Evolutionary conservation across 2,329 filamentous ascomycete genomes (phyloP).

Genomic region (Emericellopsis atlantica): DNA sequence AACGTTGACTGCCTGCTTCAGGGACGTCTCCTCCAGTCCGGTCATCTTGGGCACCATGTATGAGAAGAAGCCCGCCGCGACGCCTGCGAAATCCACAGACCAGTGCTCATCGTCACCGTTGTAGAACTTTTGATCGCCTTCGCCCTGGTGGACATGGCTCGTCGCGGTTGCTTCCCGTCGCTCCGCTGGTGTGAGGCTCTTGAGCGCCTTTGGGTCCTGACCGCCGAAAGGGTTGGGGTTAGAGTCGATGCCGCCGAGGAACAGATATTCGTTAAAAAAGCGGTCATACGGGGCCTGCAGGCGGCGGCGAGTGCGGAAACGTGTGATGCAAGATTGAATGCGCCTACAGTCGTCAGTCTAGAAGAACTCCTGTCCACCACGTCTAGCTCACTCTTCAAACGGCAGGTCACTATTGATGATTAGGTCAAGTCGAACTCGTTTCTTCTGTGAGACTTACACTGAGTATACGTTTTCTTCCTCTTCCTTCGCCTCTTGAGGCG

Average conservation of each 20-base stretch:
- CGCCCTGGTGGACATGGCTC: conserved; percentile 35
- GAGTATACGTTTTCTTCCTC: conserved; percentile 57
- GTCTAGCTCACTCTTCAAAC: conserved; percentile 38
- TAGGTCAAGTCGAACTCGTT: conserved; percentile 8
- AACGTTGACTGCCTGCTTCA: conserved; percentile 50
- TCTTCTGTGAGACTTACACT: conserved; percentile 27
- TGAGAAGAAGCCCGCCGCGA: conserved; percentile 70
- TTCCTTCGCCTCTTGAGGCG: conserved; percentile 51
- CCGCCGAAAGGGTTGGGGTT: conserved; percentile 42
- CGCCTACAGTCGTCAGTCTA: conserved; percentile 35
- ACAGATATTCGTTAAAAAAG: conserved; percentile 70
- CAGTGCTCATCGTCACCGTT: conserved; percentile 44
- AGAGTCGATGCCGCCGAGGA: conserved; percentile 67
- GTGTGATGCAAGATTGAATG: conserved; percentile 74
- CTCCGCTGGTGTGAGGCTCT: conserved; percentile 43
- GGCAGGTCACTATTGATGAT: conserved; percentile 25
- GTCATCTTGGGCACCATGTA: conserved; percentile 40
- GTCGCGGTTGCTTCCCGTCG: conserved; percentile 51
- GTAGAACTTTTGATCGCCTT: conserved; percentile 32
- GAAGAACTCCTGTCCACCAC: neutral
- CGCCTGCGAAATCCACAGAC: conserved; percentile 67
- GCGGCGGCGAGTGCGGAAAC: conserved; percentile 66
- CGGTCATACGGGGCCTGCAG: conserved; percentile 48
- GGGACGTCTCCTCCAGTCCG: conserved; percentile 37
- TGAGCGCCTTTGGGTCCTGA: conserved; percentile 40